phyloP scores from a whole-genome alignment of 148 eudicot genomes.

The Camellia japonica region DNA sequence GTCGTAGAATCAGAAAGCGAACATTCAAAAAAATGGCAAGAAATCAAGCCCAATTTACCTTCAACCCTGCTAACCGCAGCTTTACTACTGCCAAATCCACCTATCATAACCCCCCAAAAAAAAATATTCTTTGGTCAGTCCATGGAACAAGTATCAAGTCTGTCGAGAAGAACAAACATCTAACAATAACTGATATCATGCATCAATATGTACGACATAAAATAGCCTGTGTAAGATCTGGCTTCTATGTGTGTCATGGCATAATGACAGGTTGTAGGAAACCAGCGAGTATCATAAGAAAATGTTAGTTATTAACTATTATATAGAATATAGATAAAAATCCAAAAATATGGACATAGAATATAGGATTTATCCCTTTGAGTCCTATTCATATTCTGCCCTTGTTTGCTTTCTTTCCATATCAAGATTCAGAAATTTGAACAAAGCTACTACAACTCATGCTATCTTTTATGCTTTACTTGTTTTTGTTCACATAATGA shows the following conservation, averaged over 20 bases:
- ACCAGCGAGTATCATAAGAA: not conserved
- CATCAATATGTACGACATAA: not conserved
- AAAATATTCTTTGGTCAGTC: not conserved
- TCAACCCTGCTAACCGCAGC: conserved; percentile 18
- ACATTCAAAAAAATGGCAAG: not conserved
- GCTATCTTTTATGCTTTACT: not conserved
- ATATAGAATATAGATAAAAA: no score
- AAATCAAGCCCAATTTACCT: conserved; percentile 18
- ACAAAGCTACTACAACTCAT: not conserved
- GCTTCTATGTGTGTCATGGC: not conserved
- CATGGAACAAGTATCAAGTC: not conserved
- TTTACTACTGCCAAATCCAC: conserved; percentile 11
- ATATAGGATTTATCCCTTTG: no score
- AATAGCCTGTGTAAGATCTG: not conserved
- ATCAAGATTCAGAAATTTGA: no score
- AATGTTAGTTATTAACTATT: not conserved
- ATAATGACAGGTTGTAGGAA: not conserved
- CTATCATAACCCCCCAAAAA: not conserved
- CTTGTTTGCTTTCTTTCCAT: no score
- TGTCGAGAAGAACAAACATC: not conserved
- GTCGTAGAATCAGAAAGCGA: not conserved
- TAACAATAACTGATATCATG: not conserved
- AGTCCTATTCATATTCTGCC: no score
- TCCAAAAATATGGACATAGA: no score
- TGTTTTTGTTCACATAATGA: not conserved